Evolutionary conservation across 2,329 filamentous ascomycete species (phyloP).

Genomic region (Cadophora gregata): DNA sequence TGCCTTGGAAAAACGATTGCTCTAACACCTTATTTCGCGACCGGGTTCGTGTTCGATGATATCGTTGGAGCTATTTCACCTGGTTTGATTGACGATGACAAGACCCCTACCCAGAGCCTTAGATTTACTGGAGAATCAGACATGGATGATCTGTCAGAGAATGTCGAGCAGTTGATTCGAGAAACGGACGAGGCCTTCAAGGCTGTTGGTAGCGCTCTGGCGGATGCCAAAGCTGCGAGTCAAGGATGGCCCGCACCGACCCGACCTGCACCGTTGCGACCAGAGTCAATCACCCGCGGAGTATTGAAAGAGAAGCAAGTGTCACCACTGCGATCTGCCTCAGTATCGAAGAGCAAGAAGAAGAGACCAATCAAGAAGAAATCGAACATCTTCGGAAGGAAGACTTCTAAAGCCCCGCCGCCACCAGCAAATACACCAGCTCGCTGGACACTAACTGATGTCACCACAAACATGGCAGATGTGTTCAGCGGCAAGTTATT

Average conservation of each 20-base stretch:
- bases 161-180: slow-evolving; percentile 52
- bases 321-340: slow-evolving; percentile 37
- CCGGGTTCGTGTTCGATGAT: slow-evolving; percentile 36
- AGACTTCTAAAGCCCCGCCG: slow-evolving; percentile 25
- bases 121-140: slow-evolving; percentile 28
- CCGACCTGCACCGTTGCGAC: slow-evolving; percentile 19
- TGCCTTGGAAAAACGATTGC: slow-evolving; percentile 6
- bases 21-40: slow-evolving; percentile 12
- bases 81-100: slow-evolving; percentile 34
- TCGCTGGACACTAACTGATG: slow-evolving; percentile 59
- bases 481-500: slow-evolving; percentile 61
- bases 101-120: slow-evolving; percentile 40
- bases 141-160: slow-evolving; percentile 31
- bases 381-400: slow-evolving; percentile 37
- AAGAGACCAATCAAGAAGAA: slow-evolving; percentile 49
- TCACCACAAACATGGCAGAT: slow-evolving; percentile 63
- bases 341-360: slow-evolving; percentile 48
- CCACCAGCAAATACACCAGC: slow-evolving; percentile 44
- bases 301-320: slow-evolving; percentile 18
- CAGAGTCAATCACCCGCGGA: slow-evolving; percentile 30
- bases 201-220: slow-evolving; percentile 51
- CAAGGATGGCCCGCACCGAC: slow-evolving; percentile 38
- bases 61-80: slow-evolving; percentile 43
- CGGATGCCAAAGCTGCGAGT: slow-evolving; percentile 46
- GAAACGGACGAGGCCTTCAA: slow-evolving; percentile 59